Conservation (phyloP, 2,329 filamentous ascomycete genomes). For the Neoascochyta sp. region DNA sequence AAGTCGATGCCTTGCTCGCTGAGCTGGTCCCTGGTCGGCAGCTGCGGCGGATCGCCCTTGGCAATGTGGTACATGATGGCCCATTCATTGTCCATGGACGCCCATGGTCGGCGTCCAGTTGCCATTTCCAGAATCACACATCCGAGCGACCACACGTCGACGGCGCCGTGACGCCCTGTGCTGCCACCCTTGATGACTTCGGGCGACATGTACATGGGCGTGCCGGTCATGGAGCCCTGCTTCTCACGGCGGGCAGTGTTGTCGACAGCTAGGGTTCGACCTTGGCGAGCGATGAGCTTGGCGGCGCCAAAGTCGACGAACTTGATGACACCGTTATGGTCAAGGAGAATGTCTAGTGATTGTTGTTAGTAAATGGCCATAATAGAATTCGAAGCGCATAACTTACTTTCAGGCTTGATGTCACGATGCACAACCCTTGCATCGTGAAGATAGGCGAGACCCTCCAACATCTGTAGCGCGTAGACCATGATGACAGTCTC, state of each 20-base stretch:
- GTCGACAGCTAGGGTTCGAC: constrained; percentile 73
- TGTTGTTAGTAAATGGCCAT: constrained; percentile 16
- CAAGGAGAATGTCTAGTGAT: constrained; percentile 76
- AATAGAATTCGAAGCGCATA: not conserved
- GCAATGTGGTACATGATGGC: constrained; percentile 99
- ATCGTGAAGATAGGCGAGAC: constrained; percentile 88
- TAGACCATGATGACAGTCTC: constrained; percentile 98
- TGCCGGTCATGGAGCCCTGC: constrained; percentile 93
- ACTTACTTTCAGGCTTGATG: constrained; percentile 93
- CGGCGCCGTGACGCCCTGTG: constrained; percentile 72
- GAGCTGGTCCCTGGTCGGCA: constrained; percentile 79
- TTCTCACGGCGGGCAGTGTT: constrained; percentile 47
- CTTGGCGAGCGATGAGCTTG: constrained; percentile 92
- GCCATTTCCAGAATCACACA: constrained; percentile 98
- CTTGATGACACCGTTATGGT: constrained; percentile 97
- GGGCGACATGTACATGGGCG: constrained; percentile 99
- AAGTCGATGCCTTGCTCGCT: constrained; percentile 85
- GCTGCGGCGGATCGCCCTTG: constrained; percentile 85
- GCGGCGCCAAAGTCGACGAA: constrained; percentile 98
- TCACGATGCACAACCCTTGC: constrained; percentile 90
- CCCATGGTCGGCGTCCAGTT: constrained; percentile 90
- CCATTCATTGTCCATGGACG: constrained; percentile 96
- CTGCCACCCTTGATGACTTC: constrained; percentile 89
- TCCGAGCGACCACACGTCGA: constrained; percentile 94
- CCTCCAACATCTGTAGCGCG: constrained; percentile 87